Conservation (phyloP, 257 asterid genomes). For the Oldenlandia corymbosa region DNA sequence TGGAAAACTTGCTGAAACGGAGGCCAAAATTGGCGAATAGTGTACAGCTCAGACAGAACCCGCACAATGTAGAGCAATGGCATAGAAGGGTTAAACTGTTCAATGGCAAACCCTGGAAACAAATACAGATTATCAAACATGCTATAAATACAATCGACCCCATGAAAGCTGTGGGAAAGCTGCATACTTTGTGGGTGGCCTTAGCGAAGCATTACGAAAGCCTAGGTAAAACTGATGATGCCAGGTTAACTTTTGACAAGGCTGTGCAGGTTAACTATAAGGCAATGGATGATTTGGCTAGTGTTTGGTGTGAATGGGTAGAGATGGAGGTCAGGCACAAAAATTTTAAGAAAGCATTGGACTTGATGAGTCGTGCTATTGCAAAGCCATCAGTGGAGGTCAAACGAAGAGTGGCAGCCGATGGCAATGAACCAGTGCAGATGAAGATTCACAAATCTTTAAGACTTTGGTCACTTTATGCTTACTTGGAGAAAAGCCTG, state of each 20-base stretch:
- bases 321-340: constrained; percentile 98
- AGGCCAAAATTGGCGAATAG: constrained; percentile 97
- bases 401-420: constrained; percentile 96
- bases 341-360: constrained; percentile 83
- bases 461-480: constrained; percentile 89
- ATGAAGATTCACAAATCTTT: constrained; percentile 86
- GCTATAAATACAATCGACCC: constrained; percentile 96
- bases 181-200: constrained; percentile 93
- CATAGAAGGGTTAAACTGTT: constrained; percentile 90
- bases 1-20: constrained; percentile 90
- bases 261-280: constrained; percentile 95
- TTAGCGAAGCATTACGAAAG: constrained; percentile 84
- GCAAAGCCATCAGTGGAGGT: constrained; percentile 97
- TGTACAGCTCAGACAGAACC: constrained; percentile 93
- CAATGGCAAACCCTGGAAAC: constrained; percentile 79
- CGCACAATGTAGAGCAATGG: constrained; percentile 98
- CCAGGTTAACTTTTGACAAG: constrained; percentile 87
- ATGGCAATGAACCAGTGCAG: constrained; percentile 91
- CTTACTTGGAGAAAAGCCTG: constrained; percentile 92
- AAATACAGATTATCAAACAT: constrained; percentile 80
- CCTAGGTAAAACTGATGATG: constrained; percentile 68
- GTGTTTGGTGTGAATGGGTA: constrained; percentile 98
- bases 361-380: constrained; percentile 91
- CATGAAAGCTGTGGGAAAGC: constrained; percentile 97
- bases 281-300: constrained; percentile 86